Base-by-base conservation (phyloP, 2,329 filamentous ascomycete species). In the Neobulgaria alba region DNA sequence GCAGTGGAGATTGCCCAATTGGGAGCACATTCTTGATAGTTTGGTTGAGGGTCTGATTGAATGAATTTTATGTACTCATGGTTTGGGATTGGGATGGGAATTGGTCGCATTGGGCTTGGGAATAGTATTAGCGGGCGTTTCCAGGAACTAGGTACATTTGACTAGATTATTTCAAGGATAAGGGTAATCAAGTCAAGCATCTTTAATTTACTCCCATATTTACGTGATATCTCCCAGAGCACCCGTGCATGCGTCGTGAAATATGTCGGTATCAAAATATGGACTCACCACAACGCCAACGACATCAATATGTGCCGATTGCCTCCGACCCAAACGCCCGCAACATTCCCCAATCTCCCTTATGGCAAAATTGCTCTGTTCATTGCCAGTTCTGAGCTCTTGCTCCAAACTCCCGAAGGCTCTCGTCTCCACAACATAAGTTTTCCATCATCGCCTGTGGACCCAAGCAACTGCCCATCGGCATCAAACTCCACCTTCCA, bases 401-500 rank as follows among this genome's bases (percentile, higher is more conserved):
- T 58, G 37, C 51, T 54, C 56, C 56, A 58, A 7, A 43, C 29
- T 2, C 56, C 56, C 42, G 44, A 53, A 4, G 55, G 55, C 29
- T 56, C 53, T 60, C 79, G 75, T 10, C 77, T 69, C 56, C 77
- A 81, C 46, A 77, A 75, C 53, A 78, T 62, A 43, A 82, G 56
- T 57, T 69, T 75, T 9, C 82, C 85, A 58, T 89, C 83, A 49
- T 90, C 85, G 3, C 84, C 84, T 1, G 83, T 84, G 30, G 79
- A 83, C 1, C 84, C 78, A 5, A 90, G 65, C 10, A 89, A 72
- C 59, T 86, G 82, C 3, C 82, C 82, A 65, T 77, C 69, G 39
- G 73, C 71, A 52, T 79, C 76, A 52, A 88, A 90, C 1, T 74
- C 74, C 2, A 89, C 77, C 16, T 82, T 69, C 84, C 84, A 90